Base-by-base conservation (phyloP, 768 basidiomycete genomes). In the Panaeolus papilionaceus region DNA sequence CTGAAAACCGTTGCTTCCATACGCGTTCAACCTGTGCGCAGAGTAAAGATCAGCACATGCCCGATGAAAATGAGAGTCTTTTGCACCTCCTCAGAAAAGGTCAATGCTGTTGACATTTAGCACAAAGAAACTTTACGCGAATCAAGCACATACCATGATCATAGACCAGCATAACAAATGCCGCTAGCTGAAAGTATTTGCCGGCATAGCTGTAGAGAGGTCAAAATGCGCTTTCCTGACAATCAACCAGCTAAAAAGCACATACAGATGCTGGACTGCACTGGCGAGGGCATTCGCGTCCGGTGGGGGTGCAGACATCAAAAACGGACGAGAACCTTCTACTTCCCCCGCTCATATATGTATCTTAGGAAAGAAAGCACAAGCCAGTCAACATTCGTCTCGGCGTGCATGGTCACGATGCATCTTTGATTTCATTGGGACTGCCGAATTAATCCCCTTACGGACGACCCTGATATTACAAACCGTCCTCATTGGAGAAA, bases 1-100 rank as follows among this genome's bases (percentile, higher is more conserved):
- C 71, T 6, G 71, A 71, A 7, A 74, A 37, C 49, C 65, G 69
- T 44, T 61, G 70, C 38, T 69, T 72, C 76, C 76, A 77, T 6
- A 77, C 20, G 10, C 54, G 54, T 58, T 58, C 54, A 58, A 58
- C 54, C 54, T 58, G 12, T 1, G 1, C 33, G 14, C 4, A 12
- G 33, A 33, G 14, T 28, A 23, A 9, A 16, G 6, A 23, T 28
- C 16, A 37, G n/a, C 11, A 9, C 4, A 33, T 4, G 14, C 4
- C 6, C 33, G 33, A 33, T 23, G 33, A 18, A 4, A 28, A 2
- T 4, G 11, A 37, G 1, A 11, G 11, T 0, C 12, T 6, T 33
- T 11, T 33, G 9, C 33, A 69, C 70, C 66, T 71, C 70, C 9
- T 71, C 68, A 26, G 63, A 44, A 49, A 71, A 69, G 3, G 70